phyloP scores from a whole-genome alignment of 169 alveolate species.

The Perkinsus olseni region DNA sequence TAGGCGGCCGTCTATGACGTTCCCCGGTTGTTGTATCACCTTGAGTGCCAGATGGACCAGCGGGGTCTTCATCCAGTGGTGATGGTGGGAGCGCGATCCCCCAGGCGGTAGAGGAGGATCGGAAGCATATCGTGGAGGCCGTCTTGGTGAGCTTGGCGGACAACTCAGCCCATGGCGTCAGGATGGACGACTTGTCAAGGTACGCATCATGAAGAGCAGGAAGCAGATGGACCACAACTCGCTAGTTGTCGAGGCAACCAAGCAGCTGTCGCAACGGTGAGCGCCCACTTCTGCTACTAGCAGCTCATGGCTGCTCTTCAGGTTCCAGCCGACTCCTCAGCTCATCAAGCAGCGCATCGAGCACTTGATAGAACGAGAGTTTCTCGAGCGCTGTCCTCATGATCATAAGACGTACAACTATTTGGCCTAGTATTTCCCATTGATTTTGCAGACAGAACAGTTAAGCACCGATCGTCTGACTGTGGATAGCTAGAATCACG shows the following conservation, averaged over 20 bases:
- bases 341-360: conserved; percentile 46
- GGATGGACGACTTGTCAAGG: background rate
- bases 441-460: too few species aligned
- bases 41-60: too few species aligned
- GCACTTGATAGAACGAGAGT: conserved; percentile 46
- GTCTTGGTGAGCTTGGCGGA: conserved; percentile 29
- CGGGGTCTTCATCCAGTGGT: background rate
- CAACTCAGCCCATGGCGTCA: background rate
- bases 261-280: conserved; percentile 1
- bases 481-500: too few species aligned
- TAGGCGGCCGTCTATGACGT: background rate
- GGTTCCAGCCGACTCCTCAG: conserved; percentile 33
- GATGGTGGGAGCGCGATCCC: background rate
- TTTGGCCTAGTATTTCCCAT: background rate
- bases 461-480: too few species aligned
- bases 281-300: background rate
- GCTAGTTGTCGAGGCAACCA: conserved; percentile 38
- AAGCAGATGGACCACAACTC: conserved; percentile 34
- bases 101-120: conserved; percentile 40
- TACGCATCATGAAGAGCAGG: conserved; percentile 45
- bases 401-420: conserved; percentile 4
- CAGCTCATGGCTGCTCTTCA: background rate
- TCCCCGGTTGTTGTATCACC: too few species aligned
- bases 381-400: conserved; percentile 32
- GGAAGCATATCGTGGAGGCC: conserved; percentile 52